Evolutionary conservation across 164 flowering plant species (phyloP).

Genomic region (Stephania japonica): DNA sequence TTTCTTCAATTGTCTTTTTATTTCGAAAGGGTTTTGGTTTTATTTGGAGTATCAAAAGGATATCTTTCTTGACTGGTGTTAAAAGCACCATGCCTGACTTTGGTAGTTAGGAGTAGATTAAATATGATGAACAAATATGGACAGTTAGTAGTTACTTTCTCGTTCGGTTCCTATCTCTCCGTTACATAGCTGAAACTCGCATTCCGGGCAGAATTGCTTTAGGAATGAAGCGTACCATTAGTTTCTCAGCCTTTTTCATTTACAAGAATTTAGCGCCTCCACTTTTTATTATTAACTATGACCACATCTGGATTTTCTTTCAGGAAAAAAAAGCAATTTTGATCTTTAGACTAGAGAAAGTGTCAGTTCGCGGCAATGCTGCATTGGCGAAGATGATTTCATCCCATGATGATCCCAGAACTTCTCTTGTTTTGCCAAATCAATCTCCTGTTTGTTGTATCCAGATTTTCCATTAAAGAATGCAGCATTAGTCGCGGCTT

Average conservation of each 20-base stretch:
- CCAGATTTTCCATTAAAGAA: not conserved
- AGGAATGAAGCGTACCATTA: not conserved
- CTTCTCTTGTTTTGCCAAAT: not conserved
- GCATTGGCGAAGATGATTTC: not conserved
- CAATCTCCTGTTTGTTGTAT: not conserved
- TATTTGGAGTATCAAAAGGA: not conserved
- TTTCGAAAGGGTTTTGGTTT: constrained; percentile 4
- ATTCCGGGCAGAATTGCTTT: no score
- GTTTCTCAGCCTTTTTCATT: not conserved
- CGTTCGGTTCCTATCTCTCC: no score
- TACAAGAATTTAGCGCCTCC: not conserved
- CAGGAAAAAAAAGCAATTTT: not conserved
- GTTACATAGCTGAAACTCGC: no score
- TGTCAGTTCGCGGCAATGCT: not conserved
- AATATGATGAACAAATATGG: no score
- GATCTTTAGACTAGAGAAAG: not conserved
- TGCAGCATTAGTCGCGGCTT: not conserved
- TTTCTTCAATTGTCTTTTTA: not conserved
- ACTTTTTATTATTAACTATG: not conserved
- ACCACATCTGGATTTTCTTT: not conserved
- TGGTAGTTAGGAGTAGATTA: not conserved
- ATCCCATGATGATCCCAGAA: not conserved
- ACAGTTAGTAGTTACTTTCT: no score
- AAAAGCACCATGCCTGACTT: not conserved
- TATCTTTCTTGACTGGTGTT: not conserved